Percentiles rank a stretch among this genome's conserved stretches.
phyloP scores from a whole-genome alignment of 208 protist species.

The Crithidia expoeki region DNA sequence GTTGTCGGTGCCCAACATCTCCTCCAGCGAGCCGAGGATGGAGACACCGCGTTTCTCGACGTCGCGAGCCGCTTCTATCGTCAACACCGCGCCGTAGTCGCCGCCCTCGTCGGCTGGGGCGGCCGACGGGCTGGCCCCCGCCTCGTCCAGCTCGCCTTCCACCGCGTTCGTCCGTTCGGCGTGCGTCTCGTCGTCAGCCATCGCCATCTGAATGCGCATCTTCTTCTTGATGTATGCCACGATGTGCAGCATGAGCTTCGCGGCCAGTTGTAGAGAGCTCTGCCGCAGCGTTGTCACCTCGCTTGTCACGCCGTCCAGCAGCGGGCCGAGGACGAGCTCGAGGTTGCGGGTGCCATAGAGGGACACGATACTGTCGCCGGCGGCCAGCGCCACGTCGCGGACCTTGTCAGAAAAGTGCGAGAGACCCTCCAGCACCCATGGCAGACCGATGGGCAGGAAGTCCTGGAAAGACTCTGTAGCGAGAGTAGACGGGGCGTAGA shows the following conservation, averaged over 20 bases:
- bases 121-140: constrained; percentile 2
- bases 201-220: constrained; percentile 77
- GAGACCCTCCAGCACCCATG: constrained; percentile 90
- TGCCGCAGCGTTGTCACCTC: constrained; percentile 88
- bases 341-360: constrained; percentile 89
- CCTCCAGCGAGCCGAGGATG: constrained; percentile 81
- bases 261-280: constrained; percentile 87
- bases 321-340: constrained; percentile 77
- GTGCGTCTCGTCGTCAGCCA: constrained; percentile 38
- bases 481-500: constrained; percentile 90
- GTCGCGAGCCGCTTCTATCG: constrained; percentile 82
- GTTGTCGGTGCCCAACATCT: constrained; percentile 74
- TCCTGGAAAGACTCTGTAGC: constrained; percentile 65
- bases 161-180: constrained; percentile 31
- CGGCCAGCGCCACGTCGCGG: constrained; percentile 83
- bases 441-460: constrained; percentile 83
- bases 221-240: constrained; percentile 86
- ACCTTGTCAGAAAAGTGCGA: constrained; percentile 92
- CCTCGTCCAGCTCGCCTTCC: constrained; percentile 14
- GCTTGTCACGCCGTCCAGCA: constrained; percentile 80
- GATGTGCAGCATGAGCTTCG: constrained; percentile 91
- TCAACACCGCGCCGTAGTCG: constrained; percentile 44
- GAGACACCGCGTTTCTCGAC: constrained; percentile 89
- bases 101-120: constrained; percentile 6
- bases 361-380: constrained; percentile 90